A percentile compares a stretch with the other conserved stretches of the same genome.
Evolutionary conservation across 495 filamentous ascomycete genomes (phyloP).

Genomic region (Penicillium goetzii): DNA sequence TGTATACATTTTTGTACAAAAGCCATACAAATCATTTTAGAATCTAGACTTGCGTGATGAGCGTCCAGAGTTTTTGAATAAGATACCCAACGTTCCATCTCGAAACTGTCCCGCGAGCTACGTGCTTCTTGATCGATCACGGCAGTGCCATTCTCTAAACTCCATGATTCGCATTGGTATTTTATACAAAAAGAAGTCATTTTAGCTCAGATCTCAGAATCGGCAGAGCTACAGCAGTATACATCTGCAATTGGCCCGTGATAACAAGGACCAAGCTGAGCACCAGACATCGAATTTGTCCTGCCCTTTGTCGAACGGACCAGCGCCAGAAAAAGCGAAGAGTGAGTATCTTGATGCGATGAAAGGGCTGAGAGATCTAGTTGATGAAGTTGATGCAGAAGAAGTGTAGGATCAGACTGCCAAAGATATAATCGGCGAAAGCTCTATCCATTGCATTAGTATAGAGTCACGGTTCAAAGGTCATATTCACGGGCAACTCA

Average conservation of each 20-base stretch:
- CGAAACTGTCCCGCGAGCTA: background rate
- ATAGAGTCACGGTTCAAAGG: background rate
- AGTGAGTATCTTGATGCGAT: constrained; percentile 8
- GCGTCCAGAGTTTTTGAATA: constrained; percentile 3
- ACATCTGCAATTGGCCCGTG: background rate
- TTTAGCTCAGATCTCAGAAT: background rate
- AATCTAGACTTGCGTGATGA: background rate
- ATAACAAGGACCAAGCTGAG: background rate
- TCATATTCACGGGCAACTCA: constrained; percentile 29
- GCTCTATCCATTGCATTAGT: constrained; percentile 58
- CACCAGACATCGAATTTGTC: constrained; percentile 2
- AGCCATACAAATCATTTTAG: constrained; percentile 4
- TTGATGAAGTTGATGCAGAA: constrained; percentile 99
- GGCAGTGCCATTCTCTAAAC: background rate
- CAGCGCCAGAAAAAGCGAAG: constrained; percentile 15
- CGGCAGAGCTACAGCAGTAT: background rate
- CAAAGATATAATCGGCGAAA: constrained; percentile 95
- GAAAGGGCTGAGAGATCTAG: constrained; percentile 46
- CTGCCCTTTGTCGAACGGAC: constrained; percentile 15
- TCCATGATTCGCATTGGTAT: background rate
- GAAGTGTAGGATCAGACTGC: constrained; percentile 94
- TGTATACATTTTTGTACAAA: constrained; percentile 1
- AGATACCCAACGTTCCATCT: constrained; percentile 10
- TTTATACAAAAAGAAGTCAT: constrained; percentile 4
- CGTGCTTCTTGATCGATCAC: background rate